phyloP scores from a whole-genome alignment of 2,329 filamentous ascomycete genomes.

The Emmonsia crescens region DNA sequence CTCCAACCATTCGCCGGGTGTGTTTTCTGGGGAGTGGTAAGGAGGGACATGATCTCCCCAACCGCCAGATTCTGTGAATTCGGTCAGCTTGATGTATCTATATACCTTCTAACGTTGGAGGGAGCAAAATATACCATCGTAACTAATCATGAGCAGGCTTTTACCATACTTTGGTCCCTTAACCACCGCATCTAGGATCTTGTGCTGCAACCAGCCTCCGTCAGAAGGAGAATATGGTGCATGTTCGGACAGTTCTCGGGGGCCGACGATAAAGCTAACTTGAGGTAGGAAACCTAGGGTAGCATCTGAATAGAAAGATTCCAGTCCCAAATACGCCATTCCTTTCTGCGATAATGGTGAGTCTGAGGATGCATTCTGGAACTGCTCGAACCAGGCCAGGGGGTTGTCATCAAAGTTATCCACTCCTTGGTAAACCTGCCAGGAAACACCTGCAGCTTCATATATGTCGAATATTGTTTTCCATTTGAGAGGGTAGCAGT shows the following conservation, averaged over 20 bases:
- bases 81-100: neutral
- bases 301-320: slow-evolving; percentile 42
- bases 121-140: slow-evolving; percentile 29
- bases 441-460: slow-evolving; percentile 38
- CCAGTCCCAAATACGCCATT: slow-evolving; percentile 37
- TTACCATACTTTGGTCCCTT: slow-evolving; percentile 40
- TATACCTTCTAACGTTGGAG: neutral
- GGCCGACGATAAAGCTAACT: slow-evolving; percentile 42
- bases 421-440: slow-evolving; percentile 42
- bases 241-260: slow-evolving; percentile 43
- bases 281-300: slow-evolving; percentile 42
- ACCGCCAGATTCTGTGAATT: slow-evolving; percentile 39
- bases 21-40: slow-evolving; percentile 39
- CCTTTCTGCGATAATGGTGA: slow-evolving; percentile 38
- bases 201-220: slow-evolving; percentile 45
- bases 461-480: slow-evolving; percentile 42
- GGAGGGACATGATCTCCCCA: slow-evolving; percentile 47
- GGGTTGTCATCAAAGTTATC: slow-evolving; percentile 47
- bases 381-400: slow-evolving; percentile 44
- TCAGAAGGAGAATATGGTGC: slow-evolving; percentile 43
- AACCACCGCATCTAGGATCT: slow-evolving; percentile 42
- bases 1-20: slow-evolving; percentile 44
- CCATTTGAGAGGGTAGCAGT: slow-evolving; percentile 46
- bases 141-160: slow-evolving; percentile 42
- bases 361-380: slow-evolving; percentile 34